Conservation (phyloP, 2,329 filamentous ascomycete species). For the Endoconidiophora polonica region DNA sequence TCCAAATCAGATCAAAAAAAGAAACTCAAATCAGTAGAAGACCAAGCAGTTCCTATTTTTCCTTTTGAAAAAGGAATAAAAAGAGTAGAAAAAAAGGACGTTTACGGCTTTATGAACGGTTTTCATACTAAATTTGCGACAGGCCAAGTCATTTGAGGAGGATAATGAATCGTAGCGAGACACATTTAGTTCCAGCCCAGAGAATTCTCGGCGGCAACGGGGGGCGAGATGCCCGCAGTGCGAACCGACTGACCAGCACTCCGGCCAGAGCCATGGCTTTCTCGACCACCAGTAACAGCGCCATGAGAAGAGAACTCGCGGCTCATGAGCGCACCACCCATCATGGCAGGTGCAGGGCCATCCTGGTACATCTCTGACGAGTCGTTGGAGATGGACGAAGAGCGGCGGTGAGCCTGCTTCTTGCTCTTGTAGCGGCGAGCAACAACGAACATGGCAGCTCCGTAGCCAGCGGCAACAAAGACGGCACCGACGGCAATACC, state of each 20-base stretch:
- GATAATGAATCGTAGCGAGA: not conserved
- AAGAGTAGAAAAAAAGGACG: not conserved
- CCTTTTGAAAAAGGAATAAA: not conserved
- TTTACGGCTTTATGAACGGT: not conserved
- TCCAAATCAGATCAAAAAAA: not conserved
- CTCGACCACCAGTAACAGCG: slow-evolving; percentile 27
- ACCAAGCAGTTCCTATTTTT: slow-evolving; percentile 6
- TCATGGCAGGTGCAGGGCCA: slow-evolving; percentile 31
- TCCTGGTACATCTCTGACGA: slow-evolving; percentile 36
- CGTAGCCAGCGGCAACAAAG: slow-evolving; percentile 68
- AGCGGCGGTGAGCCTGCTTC: slow-evolving; percentile 58
- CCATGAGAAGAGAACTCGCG: slow-evolving; percentile 40
- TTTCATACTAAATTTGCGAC: no score
- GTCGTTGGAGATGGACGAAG: slow-evolving; percentile 50
- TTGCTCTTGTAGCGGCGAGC: slow-evolving; percentile 81
- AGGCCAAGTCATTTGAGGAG: not conserved
- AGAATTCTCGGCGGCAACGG: slow-evolving; percentile 85
- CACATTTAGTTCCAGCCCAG: slow-evolving; percentile 68
- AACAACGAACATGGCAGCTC: slow-evolving; percentile 85
- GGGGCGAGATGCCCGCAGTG: slow-evolving; percentile 62
- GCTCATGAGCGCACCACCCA: slow-evolving; percentile 51
- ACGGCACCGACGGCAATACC: slow-evolving; percentile 64
- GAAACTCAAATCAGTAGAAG: not conserved
- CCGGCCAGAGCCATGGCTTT: slow-evolving; percentile 51
- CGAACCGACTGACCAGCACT: slow-evolving; percentile 36